Base-by-base conservation (phyloP, 2,329 filamentous ascomycete species). In the Aspergillus nomiae region DNA sequence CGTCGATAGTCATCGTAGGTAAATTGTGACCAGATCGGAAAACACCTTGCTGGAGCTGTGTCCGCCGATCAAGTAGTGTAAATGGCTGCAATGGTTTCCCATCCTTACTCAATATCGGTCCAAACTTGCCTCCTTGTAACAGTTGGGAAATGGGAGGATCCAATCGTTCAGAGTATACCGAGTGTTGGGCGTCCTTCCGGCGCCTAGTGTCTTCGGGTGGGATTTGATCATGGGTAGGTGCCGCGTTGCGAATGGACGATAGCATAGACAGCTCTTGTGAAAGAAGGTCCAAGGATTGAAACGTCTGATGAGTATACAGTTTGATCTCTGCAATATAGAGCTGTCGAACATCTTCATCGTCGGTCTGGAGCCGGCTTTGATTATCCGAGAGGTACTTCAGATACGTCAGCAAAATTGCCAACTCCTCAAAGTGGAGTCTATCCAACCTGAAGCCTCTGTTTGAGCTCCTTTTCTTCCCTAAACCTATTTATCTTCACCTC, bases 1-100 rank as follows among this genome's bases (percentile, higher is more conserved):
- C 95, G 70, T 99, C 95, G 65, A 99, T 97, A 1, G 88, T 92
- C 95, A 99, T 98, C 3, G 95, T 98, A 0, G 95, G 95, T 63
- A 99, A 81, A 78, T 92, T 97, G 76, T 99, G 95, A 9, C 95
- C 92, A 0, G 92, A 88, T 60, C 92, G 86, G 78, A 99, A 99
- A 0, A 99, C 94, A 3, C 90, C 90, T 63, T 89, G 84, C 64
- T 89, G 87, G 63, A 97, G 78, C 65, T 92, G 89, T 65, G 92
- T 88, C 43, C 95, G 86, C 68, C 85, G 90, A 63, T 90, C 89
- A 5, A 96, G 84, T 26, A 99, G 83, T 1, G 93, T 97, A 73
- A 99, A 98, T 0, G 94, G 94, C 70, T 94, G 88, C 69, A 98
- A 83, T 16, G 95, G 95, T 74, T 92, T 95, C 51, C 95, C 95